A percentile compares a stretch with the other conserved stretches of the same genome.
Conservation (phyloP, 306 rosid species). For the Quercus engelmannii region DNA sequence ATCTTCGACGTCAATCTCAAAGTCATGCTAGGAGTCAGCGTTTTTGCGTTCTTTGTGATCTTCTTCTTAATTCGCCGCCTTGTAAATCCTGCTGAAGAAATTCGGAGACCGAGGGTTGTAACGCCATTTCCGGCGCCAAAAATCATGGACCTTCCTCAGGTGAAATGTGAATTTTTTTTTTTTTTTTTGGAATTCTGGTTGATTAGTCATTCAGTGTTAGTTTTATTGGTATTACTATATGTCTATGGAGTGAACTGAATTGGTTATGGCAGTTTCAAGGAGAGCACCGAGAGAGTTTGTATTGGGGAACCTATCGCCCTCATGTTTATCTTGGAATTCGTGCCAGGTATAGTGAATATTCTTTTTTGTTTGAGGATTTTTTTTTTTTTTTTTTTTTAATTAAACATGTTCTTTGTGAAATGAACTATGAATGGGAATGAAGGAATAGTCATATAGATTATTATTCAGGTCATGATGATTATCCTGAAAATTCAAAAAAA, state of each 20-base stretch:
- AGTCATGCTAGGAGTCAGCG: slow-evolving; percentile 38
- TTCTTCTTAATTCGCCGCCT: slow-evolving; percentile 45
- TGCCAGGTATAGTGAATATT: slow-evolving; percentile 57
- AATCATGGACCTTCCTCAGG: slow-evolving; percentile 93
- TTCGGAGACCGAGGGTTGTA: slow-evolving; percentile 47
- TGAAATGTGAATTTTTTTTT: background rate
- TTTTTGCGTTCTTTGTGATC: slow-evolving; percentile 49
- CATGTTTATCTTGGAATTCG: slow-evolving; percentile 86
- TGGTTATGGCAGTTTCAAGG: slow-evolving; percentile 76
- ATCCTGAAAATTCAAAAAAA: no score
- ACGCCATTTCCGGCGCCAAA: slow-evolving; percentile 87
- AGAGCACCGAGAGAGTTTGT: slow-evolving; percentile 87
- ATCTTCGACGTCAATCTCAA: slow-evolving; percentile 50
- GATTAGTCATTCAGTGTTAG: background rate
- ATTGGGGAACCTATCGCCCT: slow-evolving; percentile 99
- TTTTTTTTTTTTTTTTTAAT: background rate
- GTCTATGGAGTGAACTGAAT: slow-evolving; percentile 11
- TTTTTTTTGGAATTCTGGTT: background rate
- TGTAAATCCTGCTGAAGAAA: slow-evolving; percentile 20
- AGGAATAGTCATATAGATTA: background rate
- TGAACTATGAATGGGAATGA: background rate
- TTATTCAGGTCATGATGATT: background rate
- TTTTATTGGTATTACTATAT: background rate
- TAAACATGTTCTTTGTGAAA: background rate
- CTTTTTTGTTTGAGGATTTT: background rate